These are phyloP conservation scores for Dothidotthia symphoricarpi DNA, from an alignment of 2,329 filamentous ascomycete genomes.

Conservation along the genomic window DNA sequence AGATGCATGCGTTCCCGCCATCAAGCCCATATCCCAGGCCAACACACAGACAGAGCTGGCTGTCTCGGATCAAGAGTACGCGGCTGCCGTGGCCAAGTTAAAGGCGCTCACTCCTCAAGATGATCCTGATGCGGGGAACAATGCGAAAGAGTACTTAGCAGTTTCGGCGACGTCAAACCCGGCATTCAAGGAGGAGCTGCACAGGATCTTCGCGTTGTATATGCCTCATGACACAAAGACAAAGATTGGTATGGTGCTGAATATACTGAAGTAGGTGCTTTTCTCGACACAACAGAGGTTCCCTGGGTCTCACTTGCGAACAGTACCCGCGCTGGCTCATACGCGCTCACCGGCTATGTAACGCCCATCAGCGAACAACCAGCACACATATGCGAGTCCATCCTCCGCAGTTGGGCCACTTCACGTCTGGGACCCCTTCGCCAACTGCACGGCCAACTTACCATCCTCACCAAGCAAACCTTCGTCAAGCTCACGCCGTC, in stretches of 20 bases:
- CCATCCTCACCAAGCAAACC: slow-evolving; percentile 54
- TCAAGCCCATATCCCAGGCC: slow-evolving; percentile 46
- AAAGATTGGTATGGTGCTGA: slow-evolving; percentile 53
- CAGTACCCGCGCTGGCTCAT: slow-evolving; percentile 62
- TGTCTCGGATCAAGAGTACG: slow-evolving; percentile 54
- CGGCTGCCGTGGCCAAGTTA: slow-evolving; percentile 44
- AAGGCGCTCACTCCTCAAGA: slow-evolving; percentile 23
- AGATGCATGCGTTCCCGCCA: slow-evolving; percentile 60
- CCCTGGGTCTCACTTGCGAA: too few relatives aligned
- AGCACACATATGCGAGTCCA: slow-evolving; percentile 57
- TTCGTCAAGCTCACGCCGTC: slow-evolving; percentile 58
- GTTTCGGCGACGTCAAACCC: slow-evolving; percentile 54
- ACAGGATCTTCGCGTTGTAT: slow-evolving; percentile 50
- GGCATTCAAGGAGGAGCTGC: slow-evolving; percentile 53
- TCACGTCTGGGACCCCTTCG: slow-evolving; percentile 58
- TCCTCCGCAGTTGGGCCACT: slow-evolving; percentile 62
- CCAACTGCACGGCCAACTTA: slow-evolving; percentile 56
- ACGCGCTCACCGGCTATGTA: slow-evolving; percentile 66
- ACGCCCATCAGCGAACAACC: slow-evolving; percentile 63
- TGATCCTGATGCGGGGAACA: slow-evolving; percentile 39
- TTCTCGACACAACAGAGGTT: too few relatives aligned
- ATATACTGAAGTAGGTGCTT: slow-evolving; percentile 51
- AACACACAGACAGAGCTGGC: slow-evolving; percentile 45
- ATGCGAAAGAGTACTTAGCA: slow-evolving; percentile 55
- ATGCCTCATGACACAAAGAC: slow-evolving; percentile 51